These are phyloP conservation scores for Heliamphora exappendiculata DNA, from an alignment of 148 eudicot species.

Conservation along the genomic window DNA sequence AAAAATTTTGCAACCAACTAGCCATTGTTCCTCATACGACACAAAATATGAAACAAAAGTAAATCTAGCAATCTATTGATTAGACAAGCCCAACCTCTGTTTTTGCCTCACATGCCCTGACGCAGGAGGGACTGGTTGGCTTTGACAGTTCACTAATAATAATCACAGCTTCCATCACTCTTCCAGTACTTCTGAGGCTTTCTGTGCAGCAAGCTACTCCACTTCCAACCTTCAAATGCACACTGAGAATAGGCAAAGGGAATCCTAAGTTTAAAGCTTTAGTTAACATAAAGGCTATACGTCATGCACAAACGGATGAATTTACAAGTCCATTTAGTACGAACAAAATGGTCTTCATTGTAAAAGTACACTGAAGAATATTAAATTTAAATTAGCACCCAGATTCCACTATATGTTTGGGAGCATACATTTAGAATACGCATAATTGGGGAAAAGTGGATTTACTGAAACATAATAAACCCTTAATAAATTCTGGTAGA, in stretches of 20 bases:
- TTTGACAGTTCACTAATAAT: slow-evolving; percentile 48
- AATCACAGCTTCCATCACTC: slow-evolving; percentile 61
- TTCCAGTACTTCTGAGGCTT: slow-evolving; percentile 26
- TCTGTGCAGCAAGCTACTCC: slow-evolving; percentile 46
- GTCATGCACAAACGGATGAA: background rate
- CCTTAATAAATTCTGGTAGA: background rate
- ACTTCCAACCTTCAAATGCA: slow-evolving; percentile 56
- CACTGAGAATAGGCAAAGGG: slow-evolving; percentile 26
- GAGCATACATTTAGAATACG: background rate
- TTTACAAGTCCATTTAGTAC: background rate
- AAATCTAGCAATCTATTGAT: background rate
- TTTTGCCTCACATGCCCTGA: slow-evolving; percentile 35
- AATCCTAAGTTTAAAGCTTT: background rate
- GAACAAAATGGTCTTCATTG: slow-evolving; percentile 5
- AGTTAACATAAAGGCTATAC: background rate
- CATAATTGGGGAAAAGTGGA: background rate
- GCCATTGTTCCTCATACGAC: background rate
- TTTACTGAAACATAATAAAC: background rate
- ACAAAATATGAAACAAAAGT: background rate
- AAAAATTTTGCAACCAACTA: background rate
- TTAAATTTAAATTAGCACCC: background rate
- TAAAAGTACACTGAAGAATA: background rate
- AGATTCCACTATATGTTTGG: background rate
- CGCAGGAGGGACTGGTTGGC: slow-evolving; percentile 41
- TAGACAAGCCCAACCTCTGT: slow-evolving; percentile 57